Evolutionary conservation across 2,329 filamentous ascomycete genomes (phyloP).

Genomic region (Penicillium aurantiogriseum): DNA sequence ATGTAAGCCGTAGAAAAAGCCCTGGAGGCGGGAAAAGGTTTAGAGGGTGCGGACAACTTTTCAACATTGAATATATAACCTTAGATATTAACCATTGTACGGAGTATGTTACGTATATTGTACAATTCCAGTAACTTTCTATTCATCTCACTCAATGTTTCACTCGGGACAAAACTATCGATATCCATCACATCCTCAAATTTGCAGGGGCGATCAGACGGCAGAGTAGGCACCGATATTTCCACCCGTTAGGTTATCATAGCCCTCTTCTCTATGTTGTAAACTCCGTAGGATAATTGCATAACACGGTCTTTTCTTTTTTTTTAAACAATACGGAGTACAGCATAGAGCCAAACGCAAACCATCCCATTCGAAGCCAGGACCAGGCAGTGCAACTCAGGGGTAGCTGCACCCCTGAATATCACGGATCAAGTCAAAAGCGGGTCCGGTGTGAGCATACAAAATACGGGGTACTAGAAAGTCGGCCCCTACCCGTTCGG

Average conservation of each 20-base stretch:
- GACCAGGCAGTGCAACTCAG: background rate
- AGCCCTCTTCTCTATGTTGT: no score
- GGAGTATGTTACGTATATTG: background rate
- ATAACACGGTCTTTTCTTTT: background rate
- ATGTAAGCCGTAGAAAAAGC: background rate
- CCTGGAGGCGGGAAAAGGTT: background rate
- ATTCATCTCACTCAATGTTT: background rate
- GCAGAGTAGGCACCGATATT: background rate
- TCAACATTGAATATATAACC: background rate
- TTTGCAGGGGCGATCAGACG: background rate
- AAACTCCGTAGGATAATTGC: background rate
- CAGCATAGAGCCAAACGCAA: background rate
- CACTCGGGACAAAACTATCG: background rate
- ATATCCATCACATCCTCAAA: background rate
- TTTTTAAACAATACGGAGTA: background rate
- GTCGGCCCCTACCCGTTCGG: background rate
- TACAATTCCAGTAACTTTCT: background rate
- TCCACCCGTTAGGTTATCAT: background rate
- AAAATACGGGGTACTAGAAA: background rate
- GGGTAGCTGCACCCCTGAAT: background rate
- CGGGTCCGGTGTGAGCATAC: background rate
- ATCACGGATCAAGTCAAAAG: conserved; percentile 3
- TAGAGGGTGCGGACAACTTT: background rate
- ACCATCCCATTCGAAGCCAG: background rate
- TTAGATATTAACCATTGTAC: background rate